Percentiles rank a stretch among this genome's conserved stretches.
phyloP scores from a whole-genome alignment of 1,284 basidiomycete species.

The Coniophora puteana region DNA sequence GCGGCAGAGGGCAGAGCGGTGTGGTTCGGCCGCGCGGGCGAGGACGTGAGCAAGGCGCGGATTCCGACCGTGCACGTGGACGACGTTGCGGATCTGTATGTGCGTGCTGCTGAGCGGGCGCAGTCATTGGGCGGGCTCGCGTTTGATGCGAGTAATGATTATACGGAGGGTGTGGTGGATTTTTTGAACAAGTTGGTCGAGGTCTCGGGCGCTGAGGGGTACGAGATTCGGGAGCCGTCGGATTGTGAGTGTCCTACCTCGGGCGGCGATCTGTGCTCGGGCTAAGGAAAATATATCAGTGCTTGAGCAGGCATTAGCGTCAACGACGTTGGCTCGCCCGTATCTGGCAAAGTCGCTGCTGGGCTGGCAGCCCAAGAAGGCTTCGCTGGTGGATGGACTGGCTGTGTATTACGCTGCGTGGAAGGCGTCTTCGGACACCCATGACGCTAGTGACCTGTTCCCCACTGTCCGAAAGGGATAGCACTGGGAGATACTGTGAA shows the following conservation, averaged over 20 bases:
- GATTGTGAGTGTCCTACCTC: conserved; percentile 9
- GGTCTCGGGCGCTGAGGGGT: conserved; percentile 15
- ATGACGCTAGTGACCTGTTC: too few species aligned
- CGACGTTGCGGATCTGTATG: conserved; percentile 18
- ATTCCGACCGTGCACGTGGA: conserved; percentile 16
- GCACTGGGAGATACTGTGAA: too few species aligned
- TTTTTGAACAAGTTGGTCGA: conserved; percentile 11
- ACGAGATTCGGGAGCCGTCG: conserved; percentile 9
- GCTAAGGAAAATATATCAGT: conserved; percentile 5
- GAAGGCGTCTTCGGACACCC: conserved; percentile 14
- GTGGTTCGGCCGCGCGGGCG: conserved; percentile 26
- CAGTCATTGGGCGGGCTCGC: conserved; percentile 14
- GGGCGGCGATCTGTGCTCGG: background rate
- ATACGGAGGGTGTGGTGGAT: conserved; percentile 11
- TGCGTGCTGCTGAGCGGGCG: conserved; percentile 15
- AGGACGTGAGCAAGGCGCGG: too few species aligned
- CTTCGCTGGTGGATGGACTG: conserved; percentile 18
- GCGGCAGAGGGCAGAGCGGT: conserved; percentile 34
- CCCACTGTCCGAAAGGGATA: too few species aligned
- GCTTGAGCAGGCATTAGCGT: conserved; percentile 16
- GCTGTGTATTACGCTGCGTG: conserved; percentile 18
- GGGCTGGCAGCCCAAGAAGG: conserved; percentile 22
- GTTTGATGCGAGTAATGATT: conserved; percentile 14
- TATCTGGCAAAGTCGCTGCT: conserved; percentile 19
- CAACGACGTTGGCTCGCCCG: conserved; percentile 16